Percentiles rank a stretch among this genome's conserved stretches.
Evolutionary conservation across 2,329 filamentous ascomycete genomes (phyloP).

Genomic region (Aspergillus piperis): DNA sequence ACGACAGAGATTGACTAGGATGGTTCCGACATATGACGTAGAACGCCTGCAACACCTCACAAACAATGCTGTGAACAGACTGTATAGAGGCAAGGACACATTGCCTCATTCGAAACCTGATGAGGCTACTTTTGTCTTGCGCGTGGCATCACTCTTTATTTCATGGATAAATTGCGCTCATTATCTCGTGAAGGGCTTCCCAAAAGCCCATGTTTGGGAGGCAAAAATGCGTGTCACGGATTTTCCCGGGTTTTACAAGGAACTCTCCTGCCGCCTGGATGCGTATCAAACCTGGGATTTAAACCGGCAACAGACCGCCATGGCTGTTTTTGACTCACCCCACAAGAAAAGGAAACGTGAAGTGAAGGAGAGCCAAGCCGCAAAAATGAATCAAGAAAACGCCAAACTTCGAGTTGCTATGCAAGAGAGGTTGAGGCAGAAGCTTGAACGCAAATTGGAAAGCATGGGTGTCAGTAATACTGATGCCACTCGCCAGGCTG

Average conservation of each 20-base stretch:
- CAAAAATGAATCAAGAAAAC: slow-evolving; percentile 57
- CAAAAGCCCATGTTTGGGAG: slow-evolving; percentile 21
- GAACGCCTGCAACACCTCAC: slow-evolving; percentile 16
- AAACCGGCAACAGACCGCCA: not conserved
- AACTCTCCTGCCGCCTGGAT: slow-evolving; percentile 28
- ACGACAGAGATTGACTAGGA: slow-evolving; percentile 14
- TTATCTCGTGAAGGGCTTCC: slow-evolving; percentile 22
- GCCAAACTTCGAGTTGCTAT: slow-evolving; percentile 57
- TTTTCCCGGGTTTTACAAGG: slow-evolving; percentile 34
- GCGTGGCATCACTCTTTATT: slow-evolving; percentile 33
- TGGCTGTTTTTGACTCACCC: slow-evolving; percentile 28
- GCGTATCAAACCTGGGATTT: slow-evolving; percentile 19
- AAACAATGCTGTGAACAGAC: slow-evolving; percentile 17
- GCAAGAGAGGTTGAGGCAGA: slow-evolving; percentile 54
- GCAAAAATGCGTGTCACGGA: slow-evolving; percentile 25
- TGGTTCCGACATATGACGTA: slow-evolving; percentile 17
- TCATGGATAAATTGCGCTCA: slow-evolving; percentile 34
- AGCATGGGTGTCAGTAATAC: slow-evolving; percentile 35
- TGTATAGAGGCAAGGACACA: slow-evolving; percentile 11
- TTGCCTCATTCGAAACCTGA: slow-evolving; percentile 10
- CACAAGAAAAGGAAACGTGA: slow-evolving; percentile 52
- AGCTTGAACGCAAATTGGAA: slow-evolving; percentile 34
- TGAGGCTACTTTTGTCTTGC: slow-evolving; percentile 23
- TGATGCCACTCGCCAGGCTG: slow-evolving; percentile 50
- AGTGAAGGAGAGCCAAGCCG: slow-evolving; percentile 51